Base-by-base conservation (phyloP, 106 monocot species). In the Vanilla planifolia region DNA sequence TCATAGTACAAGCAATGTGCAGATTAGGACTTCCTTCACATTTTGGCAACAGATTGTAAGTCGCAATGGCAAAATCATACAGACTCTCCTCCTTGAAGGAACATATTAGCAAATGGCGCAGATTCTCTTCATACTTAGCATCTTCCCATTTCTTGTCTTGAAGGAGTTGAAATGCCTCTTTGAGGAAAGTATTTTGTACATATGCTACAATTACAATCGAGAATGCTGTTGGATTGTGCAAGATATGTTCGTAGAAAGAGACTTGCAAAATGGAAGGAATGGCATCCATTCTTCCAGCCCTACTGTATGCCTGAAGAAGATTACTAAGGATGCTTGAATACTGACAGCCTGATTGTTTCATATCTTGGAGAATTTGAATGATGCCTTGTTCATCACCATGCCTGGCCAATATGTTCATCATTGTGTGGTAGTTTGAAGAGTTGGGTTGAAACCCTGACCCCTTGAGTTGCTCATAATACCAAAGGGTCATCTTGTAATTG, bases 351-450 rank as follows among this genome's bases (percentile, higher is more conserved):
- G 65, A 34, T 8, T 5, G 39, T 52, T 66, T 72, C 96, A 98
- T 98, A 44, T 98, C 96, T 39, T 44, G 43, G 7, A 98, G 64
- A 51, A 73, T 98, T 69, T 77, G 66, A 66, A 72, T 35, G 15
- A 72, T 59, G 62, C 76, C 84, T 60, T 60, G 52, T 16, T 75
- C 67, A 48, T 98, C 91, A 13, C 59, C 64, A 76, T 85, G 81
- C 67, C 79, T 87, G 2, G 96, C 91, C 46, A 84, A 81, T 60
- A 98, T 70, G 51, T 91, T 98, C n/a, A 92, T 77, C 76, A 98
- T 84, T 8, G 96, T 98, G 71, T 79, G 90, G 24, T 88, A 98
- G 66, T 98, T 98, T 29, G 96, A 84, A 30, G 96, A 88, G 60
- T 41, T 91, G 35, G 96, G 91, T 45, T 26, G 60, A 73, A 77